Evolutionary conservation across 371 early-diverging fungal species (phyloP).

Genomic region (Mortierella sp.): DNA sequence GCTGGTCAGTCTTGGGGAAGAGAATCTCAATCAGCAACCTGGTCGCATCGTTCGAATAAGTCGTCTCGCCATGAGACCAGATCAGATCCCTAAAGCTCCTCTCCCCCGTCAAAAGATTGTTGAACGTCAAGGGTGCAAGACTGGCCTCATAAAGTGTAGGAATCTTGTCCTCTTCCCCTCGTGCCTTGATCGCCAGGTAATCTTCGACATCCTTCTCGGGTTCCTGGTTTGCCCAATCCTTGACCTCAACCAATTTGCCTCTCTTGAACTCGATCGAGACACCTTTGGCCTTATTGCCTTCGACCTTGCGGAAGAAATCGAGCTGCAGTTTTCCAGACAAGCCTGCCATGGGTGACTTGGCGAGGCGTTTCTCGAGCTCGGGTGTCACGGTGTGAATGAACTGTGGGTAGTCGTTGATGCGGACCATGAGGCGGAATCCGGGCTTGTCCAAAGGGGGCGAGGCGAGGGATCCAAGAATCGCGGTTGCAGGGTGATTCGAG

Average conservation of each 20-base stretch:
- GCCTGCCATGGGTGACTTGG: constrained; percentile 23
- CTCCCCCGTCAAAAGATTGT: constrained; percentile 25
- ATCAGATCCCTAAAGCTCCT: constrained; percentile 27
- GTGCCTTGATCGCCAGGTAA: constrained; percentile 26
- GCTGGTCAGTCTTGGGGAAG: constrained; percentile 21
- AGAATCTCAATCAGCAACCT: constrained; percentile 4
- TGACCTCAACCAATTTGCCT: constrained; percentile 21
- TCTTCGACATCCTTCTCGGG: constrained; percentile 19
- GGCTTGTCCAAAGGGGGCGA: not conserved
- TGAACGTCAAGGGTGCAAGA: constrained; percentile 35
- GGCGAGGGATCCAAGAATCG: constrained; percentile 11
- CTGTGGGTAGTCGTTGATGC: constrained; percentile 29
- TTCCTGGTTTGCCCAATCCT: constrained; percentile 19
- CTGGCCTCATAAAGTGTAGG: constrained; percentile 13
- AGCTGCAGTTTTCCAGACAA: constrained; percentile 20
- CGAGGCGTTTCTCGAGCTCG: constrained; percentile 38
- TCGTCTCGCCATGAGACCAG: constrained; percentile 26
- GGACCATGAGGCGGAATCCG: constrained; percentile 19
- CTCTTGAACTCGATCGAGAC: constrained; percentile 24
- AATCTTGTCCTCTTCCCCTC: constrained; percentile 10
- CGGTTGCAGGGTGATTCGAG: constrained; percentile 21
- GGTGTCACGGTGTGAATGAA: constrained; percentile 31
- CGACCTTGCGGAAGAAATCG: constrained; percentile 34
- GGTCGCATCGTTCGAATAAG: constrained; percentile 6
- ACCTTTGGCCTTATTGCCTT: constrained; percentile 26